Conservation (phyloP, 345 rosid genomes). For the Conringia planisiliqua region DNA sequence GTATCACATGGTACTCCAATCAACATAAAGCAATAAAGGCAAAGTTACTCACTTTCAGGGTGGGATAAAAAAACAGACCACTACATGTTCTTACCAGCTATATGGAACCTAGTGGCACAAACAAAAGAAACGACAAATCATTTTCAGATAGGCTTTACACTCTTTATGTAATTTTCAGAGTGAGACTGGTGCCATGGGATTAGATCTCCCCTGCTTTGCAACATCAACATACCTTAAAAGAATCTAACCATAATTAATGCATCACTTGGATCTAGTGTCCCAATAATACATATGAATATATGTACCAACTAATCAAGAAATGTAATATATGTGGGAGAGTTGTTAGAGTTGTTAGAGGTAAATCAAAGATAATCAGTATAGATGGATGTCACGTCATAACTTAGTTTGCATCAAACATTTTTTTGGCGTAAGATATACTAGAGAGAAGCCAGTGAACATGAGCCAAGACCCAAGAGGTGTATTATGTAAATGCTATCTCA, state of each 20-base stretch:
- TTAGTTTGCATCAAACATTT: background rate
- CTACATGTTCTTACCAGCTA: conserved; percentile 30
- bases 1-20: conserved; percentile 24
- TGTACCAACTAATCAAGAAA: no score
- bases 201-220: conserved; percentile 22
- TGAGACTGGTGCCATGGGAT: conserved; percentile 20
- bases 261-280: background rate
- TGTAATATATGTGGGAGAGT: background rate
- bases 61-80: conserved; percentile 16
- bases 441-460: conserved; percentile 20
- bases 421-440: conserved; percentile 18
- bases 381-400: conserved; percentile 9
- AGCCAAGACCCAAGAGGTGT: conserved; percentile 26
- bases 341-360: background rate
- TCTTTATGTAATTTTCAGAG: conserved; percentile 27
- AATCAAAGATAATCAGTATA: conserved; percentile 18
- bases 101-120: conserved; percentile 32
- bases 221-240: conserved; percentile 4
- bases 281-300: no score
- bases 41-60: conserved; percentile 26
- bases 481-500: conserved; percentile 1
- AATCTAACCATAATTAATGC: background rate
- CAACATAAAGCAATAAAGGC: conserved; percentile 18
- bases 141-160: conserved; percentile 16
- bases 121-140: conserved; percentile 21